Evolutionary conservation across 106 monocot genomes (phyloP).

Genomic region (Acanthochlamys bracteata): DNA sequence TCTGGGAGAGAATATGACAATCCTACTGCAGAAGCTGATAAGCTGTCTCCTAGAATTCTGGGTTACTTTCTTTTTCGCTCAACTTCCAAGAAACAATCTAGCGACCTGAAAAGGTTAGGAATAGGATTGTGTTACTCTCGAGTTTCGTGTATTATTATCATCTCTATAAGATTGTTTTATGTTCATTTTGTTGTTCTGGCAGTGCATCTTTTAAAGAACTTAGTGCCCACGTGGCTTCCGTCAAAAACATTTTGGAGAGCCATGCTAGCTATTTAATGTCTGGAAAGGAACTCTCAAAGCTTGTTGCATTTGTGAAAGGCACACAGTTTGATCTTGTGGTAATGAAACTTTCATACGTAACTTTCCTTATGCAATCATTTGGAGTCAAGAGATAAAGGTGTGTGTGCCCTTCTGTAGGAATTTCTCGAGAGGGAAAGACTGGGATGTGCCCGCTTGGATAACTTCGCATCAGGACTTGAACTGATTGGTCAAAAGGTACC

Average conservation of each 20-base stretch:
- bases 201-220: conserved; percentile 84
- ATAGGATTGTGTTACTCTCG: too few species aligned
- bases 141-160: background rate
- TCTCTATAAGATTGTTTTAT: background rate
- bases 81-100: conserved; percentile 51
- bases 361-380: background rate
- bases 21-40: conserved; percentile 57
- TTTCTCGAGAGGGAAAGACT: conserved; percentile 88
- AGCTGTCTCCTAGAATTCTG: conserved; percentile 79
- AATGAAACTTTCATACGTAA: background rate
- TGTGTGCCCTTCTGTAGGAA: conserved; percentile 42
- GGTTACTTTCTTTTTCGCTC: conserved; percentile 83
- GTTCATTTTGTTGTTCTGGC: conserved; percentile 14
- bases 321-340: conserved; percentile 99
- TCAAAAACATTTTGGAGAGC: conserved; percentile 90
- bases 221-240: conserved; percentile 87
- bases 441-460: conserved; percentile 89
- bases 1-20: conserved; percentile 96
- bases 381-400: conserved; percentile 5
- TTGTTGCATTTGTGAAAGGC: conserved; percentile 99
- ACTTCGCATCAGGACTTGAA: conserved; percentile 93
- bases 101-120: conserved; percentile 74
- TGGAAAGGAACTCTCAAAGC: conserved; percentile 97
- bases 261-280: conserved; percentile 98
- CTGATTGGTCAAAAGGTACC: conserved; percentile 92